A percentile compares a stretch with the other conserved stretches of the same genome.
Evolutionary conservation across 768 basidiomycete species (phyloP).

Genomic region (Multifurca ochricompacta): DNA sequence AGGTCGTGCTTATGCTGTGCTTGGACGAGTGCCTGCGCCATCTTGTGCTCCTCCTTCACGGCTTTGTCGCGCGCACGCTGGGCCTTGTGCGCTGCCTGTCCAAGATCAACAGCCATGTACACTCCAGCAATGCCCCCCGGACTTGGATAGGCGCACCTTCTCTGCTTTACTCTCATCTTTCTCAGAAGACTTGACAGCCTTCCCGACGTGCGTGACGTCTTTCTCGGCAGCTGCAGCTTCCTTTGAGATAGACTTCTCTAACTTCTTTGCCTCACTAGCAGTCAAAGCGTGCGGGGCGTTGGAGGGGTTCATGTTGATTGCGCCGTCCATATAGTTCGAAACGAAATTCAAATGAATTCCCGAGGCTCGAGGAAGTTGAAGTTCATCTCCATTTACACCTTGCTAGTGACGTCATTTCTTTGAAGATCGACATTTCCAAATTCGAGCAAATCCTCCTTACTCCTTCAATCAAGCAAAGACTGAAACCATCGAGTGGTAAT

Average conservation of each 20-base stretch:
- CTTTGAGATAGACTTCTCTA: slow-evolving; percentile 38
- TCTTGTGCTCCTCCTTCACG: slow-evolving; percentile 43
- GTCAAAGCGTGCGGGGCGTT: neutral
- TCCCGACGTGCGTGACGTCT: slow-evolving; percentile 26
- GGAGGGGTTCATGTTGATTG: slow-evolving; percentile 6
- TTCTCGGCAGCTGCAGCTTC: slow-evolving; percentile 43
- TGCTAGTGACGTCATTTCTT: neutral
- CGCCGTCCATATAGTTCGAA: neutral
- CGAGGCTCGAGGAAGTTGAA: neutral
- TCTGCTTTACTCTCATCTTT: slow-evolving; percentile 48
- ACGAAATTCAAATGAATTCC: too few relatives aligned
- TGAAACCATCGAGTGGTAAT: too few relatives aligned
- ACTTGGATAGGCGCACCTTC: slow-evolving; percentile 31
- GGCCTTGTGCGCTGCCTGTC: slow-evolving; percentile 39
- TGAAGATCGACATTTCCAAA: neutral
- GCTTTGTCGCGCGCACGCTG: slow-evolving; percentile 41
- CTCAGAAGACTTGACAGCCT: slow-evolving; percentile 41
- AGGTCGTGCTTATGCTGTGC: slow-evolving; percentile 46
- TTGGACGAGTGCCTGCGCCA: slow-evolving; percentile 43
- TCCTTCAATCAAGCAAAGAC: too few relatives aligned
- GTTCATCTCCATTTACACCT: neutral
- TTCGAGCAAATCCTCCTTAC: neutral
- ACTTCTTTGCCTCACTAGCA: slow-evolving; percentile 23
- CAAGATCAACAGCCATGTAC: neutral
- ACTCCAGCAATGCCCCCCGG: neutral